Evolutionary conservation across 371 early-diverging fungal species (phyloP).

Genomic region (Nosema muscidifuracis): DNA sequence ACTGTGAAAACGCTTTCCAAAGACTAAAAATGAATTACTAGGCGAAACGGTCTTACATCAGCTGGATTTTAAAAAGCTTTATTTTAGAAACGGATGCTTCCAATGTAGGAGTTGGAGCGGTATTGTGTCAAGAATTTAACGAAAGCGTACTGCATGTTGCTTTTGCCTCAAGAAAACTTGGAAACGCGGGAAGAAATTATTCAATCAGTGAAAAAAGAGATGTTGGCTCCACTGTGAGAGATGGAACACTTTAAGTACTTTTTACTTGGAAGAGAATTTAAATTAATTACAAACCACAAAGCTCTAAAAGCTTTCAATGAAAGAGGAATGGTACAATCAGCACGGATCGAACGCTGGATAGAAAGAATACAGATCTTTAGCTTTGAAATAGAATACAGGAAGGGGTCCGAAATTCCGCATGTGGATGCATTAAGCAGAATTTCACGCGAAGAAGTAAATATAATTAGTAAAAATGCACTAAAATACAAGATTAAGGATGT

Average conservation of each 20-base stretch:
- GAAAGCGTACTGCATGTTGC: conserved; percentile 3
- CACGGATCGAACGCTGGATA: conserved; percentile 31
- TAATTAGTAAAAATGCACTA: too few species aligned
- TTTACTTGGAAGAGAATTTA: conserved; percentile 39
- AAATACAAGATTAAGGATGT: too few species aligned
- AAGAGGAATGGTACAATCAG: conserved; percentile 2
- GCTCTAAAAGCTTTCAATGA: conserved; percentile 31
- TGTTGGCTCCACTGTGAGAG: conserved; percentile 28
- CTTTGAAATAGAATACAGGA: conserved; percentile 37
- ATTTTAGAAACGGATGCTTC: conserved; percentile 49
- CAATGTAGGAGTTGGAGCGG: conserved; percentile 34
- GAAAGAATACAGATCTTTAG: conserved; percentile 20
- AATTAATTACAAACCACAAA: conserved; percentile 50
- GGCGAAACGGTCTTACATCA: too few species aligned
- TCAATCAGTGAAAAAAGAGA: conserved; percentile 44
- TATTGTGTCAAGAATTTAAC: conserved; percentile 38
- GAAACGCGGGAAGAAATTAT: conserved; percentile 28
- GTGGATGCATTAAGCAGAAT: too few species aligned
- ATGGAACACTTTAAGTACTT: conserved; percentile 38
- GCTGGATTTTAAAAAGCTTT: too few species aligned
- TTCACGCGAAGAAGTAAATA: too few species aligned
- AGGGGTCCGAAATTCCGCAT: background rate
- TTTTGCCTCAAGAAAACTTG: conserved; percentile 22
- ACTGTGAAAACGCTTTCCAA: too few species aligned
- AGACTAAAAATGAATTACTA: too few species aligned